These are phyloP conservation scores for Chrysanthemum lavandulifolium DNA, from an alignment of 129 eudicot genomes.

Conservation along the genomic window DNA sequence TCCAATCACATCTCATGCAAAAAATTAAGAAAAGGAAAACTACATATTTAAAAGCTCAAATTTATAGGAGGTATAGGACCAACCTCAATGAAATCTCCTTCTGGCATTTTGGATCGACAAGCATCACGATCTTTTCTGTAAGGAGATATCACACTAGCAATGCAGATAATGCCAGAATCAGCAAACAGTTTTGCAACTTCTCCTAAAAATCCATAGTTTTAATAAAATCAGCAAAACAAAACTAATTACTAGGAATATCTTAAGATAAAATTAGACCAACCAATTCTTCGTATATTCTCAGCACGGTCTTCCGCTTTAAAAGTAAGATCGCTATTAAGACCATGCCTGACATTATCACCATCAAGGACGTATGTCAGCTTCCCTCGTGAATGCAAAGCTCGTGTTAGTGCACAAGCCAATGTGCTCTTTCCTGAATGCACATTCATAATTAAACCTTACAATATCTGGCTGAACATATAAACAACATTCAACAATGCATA, in stretches of 20 bases:
- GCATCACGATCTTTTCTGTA: slow-evolving; percentile 88
- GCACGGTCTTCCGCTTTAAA: slow-evolving; percentile 88
- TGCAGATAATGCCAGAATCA: slow-evolving; percentile 94
- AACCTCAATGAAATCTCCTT: slow-evolving; percentile 95
- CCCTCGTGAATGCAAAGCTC: slow-evolving; percentile 76
- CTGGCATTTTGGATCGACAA: slow-evolving; percentile 68
- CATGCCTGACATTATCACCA: slow-evolving; percentile 98
- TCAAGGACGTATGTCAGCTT: slow-evolving; percentile 89
- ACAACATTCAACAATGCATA: slow-evolving; percentile 1
- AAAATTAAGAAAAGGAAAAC: slow-evolving; percentile 7
- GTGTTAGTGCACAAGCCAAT: slow-evolving; percentile 84
- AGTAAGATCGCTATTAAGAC: slow-evolving; percentile 82
- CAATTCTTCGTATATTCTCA: slow-evolving; percentile 89
- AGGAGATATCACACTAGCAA: slow-evolving; percentile 96
- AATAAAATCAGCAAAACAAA: slow-evolving; percentile 14
- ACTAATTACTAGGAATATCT: background rate
- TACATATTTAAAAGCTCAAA: slow-evolving; percentile 4
- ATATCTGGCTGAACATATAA: slow-evolving; percentile 12
- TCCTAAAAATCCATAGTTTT: slow-evolving; percentile 42
- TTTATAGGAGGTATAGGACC: slow-evolving; percentile 1
- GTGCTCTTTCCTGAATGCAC: slow-evolving; percentile 87
- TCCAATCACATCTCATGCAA: slow-evolving; percentile 8
- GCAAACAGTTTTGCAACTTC: slow-evolving; percentile 94
- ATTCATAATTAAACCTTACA: slow-evolving; percentile 6
- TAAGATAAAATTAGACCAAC: slow-evolving; percentile 41